Percentiles rank a stretch among this genome's conserved stretches.
phyloP scores from a whole-genome alignment of 2,329 filamentous ascomycete species.

The Alternaria ventricosa region DNA sequence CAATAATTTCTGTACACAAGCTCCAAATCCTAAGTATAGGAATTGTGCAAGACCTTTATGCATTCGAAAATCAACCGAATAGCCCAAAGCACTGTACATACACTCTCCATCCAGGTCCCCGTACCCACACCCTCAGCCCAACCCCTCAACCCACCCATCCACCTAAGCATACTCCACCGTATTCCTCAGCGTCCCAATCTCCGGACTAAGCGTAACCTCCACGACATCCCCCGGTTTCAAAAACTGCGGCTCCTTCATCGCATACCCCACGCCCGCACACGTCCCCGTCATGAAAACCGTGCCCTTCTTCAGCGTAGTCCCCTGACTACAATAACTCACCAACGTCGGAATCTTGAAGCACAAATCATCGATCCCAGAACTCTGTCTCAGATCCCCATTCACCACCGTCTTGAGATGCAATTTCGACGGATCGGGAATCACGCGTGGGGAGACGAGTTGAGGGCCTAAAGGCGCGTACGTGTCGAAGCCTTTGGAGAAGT shows the following conservation, averaged over 20 bases:
- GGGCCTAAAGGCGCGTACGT: conserved; percentile 63
- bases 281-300: conserved; percentile 61
- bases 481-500: conserved; percentile 65
- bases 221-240: conserved; percentile 44
- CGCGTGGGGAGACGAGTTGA: conserved; percentile 51
- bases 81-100: neutral
- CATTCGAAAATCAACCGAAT: neutral
- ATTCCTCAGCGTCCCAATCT: conserved; percentile 44
- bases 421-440: conserved; percentile 54
- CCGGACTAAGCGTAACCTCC: conserved; percentile 38
- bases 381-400: conserved; percentile 59
- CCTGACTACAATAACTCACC: conserved; percentile 56
- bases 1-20: neutral
- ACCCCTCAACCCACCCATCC: neutral
- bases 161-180: conserved; percentile 37
- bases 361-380: conserved; percentile 56
- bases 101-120: neutral
- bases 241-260: conserved; percentile 50
- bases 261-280: conserved; percentile 48
- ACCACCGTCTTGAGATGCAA: conserved; percentile 56
- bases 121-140: neutral
- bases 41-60: neutral
- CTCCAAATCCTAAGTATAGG: neutral
- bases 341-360: conserved; percentile 56
- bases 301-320: conserved; percentile 55